Conservation (phyloP, 208 protist genomes). For the Crithidia thermophila region DNA sequence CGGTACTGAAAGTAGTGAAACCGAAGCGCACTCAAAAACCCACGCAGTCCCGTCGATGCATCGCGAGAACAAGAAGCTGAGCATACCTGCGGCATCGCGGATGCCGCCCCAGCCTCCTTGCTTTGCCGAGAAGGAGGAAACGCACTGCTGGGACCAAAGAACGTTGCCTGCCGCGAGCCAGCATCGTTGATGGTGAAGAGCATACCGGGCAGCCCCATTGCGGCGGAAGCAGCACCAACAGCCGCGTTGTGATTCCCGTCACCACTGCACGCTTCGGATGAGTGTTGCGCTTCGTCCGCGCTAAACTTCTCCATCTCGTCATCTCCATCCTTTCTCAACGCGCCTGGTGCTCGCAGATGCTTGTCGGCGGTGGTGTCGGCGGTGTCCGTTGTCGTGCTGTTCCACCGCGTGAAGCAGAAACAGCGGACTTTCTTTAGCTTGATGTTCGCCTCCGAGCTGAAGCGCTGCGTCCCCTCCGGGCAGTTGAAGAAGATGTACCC, state of each 20-base stretch:
- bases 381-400: slow-evolving; percentile 7
- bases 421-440: slow-evolving; percentile 65
- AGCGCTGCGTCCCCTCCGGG: slow-evolving; percentile 83
- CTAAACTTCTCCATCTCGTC: too few species aligned
- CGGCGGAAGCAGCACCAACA: slow-evolving; percentile 37
- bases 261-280: too few species aligned
- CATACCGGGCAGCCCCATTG: slow-evolving; percentile 86
- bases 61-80: background rate
- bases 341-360: background rate
- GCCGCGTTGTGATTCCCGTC: too few species aligned
- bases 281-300: too few species aligned
- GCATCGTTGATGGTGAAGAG: slow-evolving; percentile 90
- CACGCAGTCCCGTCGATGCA: slow-evolving; percentile 32
- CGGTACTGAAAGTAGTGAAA: slow-evolving; percentile 76
- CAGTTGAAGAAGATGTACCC: slow-evolving; percentile 90
- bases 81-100: too few species aligned
- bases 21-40: slow-evolving; percentile 54
- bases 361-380: background rate
- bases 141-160: slow-evolving; percentile 85
- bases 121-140: too few species aligned
- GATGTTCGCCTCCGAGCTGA: slow-evolving; percentile 78
- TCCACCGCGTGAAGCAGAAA: slow-evolving; percentile 82
- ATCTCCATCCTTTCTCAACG: too few species aligned
- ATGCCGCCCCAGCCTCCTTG: too few species aligned
- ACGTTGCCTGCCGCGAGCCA: slow-evolving; percentile 53